A percentile compares a stretch with the other conserved stretches of the same genome.
Evolutionary conservation across 2,329 filamentous ascomycete genomes (phyloP).

Genomic region (Venturia nashicola): DNA sequence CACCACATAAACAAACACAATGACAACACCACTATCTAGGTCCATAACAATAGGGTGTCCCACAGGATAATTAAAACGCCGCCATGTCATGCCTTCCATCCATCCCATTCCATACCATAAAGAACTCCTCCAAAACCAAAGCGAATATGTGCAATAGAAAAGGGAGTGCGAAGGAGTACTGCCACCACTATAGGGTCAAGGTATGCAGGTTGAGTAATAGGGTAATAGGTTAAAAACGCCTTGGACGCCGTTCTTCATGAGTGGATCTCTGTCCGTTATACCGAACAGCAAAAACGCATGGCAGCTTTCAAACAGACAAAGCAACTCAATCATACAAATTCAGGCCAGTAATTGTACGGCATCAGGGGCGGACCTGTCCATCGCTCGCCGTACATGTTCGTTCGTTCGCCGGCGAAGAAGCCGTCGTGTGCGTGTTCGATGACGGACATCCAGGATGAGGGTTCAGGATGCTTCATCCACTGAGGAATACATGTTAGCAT

Average conservation of each 20-base stretch:
- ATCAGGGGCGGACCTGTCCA: slow-evolving; percentile 37
- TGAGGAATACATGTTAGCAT: slow-evolving; percentile 14
- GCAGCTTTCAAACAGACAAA: neutral
- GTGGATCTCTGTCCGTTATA: neutral
- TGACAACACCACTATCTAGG: neutral
- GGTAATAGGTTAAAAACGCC: neutral
- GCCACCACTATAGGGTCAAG: neutral
- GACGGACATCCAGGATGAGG: slow-evolving; percentile 42
- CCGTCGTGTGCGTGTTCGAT: slow-evolving; percentile 42
- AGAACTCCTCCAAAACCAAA: neutral
- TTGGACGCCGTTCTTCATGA: neutral
- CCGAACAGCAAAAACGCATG: neutral
- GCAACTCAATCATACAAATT: slow-evolving; percentile 27
- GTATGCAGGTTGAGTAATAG: neutral
- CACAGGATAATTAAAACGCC: neutral
- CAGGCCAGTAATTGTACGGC: slow-evolving; percentile 39
- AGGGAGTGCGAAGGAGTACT: neutral
- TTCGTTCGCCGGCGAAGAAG: slow-evolving; percentile 37
- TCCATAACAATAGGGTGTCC: neutral
- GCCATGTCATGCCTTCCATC: neutral
- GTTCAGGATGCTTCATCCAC: slow-evolving; percentile 45
- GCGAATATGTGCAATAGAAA: neutral
- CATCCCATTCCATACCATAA: no score
- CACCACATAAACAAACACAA: neutral
- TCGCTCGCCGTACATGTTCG: slow-evolving; percentile 41